phyloP scores from a whole-genome alignment of 2,329 filamentous ascomycete species.

The Diaporthe amygdali region DNA sequence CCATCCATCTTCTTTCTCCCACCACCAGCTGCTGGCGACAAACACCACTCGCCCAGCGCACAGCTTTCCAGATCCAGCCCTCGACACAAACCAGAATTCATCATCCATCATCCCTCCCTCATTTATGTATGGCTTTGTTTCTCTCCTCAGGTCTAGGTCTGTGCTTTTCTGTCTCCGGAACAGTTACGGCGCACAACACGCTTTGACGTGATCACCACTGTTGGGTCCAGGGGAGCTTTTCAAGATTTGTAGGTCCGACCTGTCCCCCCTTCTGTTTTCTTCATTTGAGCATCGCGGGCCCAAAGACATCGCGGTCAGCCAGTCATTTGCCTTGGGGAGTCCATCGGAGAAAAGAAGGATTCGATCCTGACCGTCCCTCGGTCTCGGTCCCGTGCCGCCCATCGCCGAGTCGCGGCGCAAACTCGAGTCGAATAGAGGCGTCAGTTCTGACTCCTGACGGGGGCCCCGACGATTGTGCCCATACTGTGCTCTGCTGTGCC shows the following conservation, averaged over 20 bases:
- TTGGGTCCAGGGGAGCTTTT: neutral
- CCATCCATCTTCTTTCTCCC: neutral
- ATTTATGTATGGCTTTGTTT: neutral
- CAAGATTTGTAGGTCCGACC: conserved; percentile 12
- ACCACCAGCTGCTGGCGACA: neutral
- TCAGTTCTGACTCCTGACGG: neutral
- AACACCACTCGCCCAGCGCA: neutral
- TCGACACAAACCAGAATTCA: neutral
- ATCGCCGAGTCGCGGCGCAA: neutral
- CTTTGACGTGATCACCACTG: neutral
- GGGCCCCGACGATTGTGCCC: neutral
- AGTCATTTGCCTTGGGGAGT: neutral
- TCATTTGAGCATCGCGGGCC: neutral
- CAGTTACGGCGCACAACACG: conserved; percentile 1
- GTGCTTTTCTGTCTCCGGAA: conserved; percentile 10
- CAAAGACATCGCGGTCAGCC: neutral
- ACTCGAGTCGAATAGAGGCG: neutral
- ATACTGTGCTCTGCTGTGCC: neutral
- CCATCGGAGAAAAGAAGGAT: neutral
- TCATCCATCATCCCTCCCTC: neutral
- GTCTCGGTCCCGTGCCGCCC: neutral
- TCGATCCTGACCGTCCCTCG: neutral
- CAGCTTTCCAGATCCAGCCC: neutral
- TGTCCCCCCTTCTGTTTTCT: neutral
- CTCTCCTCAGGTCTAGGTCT: neutral